These are phyloP conservation scores for Diaporthe capsici DNA, from an alignment of 2,329 filamentous ascomycete genomes.

Conservation along the genomic window DNA sequence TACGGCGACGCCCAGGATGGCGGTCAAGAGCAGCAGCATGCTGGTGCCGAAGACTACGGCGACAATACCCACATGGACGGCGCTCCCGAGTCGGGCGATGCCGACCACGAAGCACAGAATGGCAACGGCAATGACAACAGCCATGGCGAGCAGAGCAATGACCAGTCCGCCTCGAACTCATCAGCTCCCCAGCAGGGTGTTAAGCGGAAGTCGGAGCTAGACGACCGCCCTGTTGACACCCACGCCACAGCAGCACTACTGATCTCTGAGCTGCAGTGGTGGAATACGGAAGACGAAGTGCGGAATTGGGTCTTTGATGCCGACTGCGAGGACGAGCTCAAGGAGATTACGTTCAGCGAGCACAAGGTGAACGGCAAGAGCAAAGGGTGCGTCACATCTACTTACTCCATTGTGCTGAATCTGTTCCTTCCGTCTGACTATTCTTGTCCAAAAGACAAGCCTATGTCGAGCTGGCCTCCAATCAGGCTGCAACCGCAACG, in stretches of 20 bases:
- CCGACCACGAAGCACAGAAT: conserved; percentile 57
- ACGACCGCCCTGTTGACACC: conserved; percentile 71
- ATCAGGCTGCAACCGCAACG: conserved; percentile 86
- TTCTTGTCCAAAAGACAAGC: conserved; percentile 68
- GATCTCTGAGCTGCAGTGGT: conserved; percentile 94
- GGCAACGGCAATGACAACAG: conserved; percentile 54
- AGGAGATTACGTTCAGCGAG: conserved; percentile 96
- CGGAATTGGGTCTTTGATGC: conserved; percentile 87
- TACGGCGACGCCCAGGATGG: conserved; percentile 68
- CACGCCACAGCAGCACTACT: conserved; percentile 79
- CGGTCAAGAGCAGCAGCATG: conserved; percentile 43
- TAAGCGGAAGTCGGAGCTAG: conserved; percentile 73
- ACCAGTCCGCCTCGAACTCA: conserved; percentile 46
- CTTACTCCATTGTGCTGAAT: not conserved
- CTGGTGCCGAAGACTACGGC: conserved; percentile 55
- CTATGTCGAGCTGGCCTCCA: conserved; percentile 86
- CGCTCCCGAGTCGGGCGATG: conserved; percentile 43
- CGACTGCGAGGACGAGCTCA: conserved; percentile 86
- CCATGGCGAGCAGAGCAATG: conserved; percentile 55
- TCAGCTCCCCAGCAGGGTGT: conserved; percentile 64
- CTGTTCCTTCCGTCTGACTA: not conserved
- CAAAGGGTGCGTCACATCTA: conserved; percentile 79
- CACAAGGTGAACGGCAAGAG: conserved; percentile 99
- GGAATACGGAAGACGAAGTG: conserved; percentile 95
- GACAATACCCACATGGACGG: conserved; percentile 55